Conservation (phyloP, 177 flowering plant species). For the Vitis hybrid region DNA sequence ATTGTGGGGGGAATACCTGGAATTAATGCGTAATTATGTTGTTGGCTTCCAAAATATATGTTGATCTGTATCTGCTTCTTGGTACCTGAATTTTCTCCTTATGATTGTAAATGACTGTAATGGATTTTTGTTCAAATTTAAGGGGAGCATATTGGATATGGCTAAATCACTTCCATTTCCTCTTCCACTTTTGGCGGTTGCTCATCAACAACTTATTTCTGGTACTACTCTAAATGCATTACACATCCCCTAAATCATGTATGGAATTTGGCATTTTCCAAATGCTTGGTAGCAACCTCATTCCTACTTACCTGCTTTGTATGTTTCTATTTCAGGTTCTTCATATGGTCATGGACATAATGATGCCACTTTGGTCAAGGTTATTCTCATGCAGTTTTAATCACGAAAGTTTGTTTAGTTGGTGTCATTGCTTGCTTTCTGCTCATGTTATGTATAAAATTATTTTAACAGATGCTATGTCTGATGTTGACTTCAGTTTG, state of each 20-base stretch:
- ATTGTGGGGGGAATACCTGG: not conserved
- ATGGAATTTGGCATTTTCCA: not conserved
- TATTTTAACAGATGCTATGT: not conserved
- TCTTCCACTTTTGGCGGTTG: constrained; percentile 80
- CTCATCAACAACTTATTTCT: constrained; percentile 83
- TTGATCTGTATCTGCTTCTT: not conserved
- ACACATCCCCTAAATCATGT: not conserved
- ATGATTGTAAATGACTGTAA: not conserved
- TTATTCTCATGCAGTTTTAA: constrained; percentile 20
- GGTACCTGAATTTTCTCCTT: not conserved
- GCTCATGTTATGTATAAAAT: not conserved
- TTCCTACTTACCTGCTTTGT: constrained; percentile 11
- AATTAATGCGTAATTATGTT: constrained; percentile 1
- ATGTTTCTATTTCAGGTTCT: constrained; percentile 41
- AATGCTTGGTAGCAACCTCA: not conserved
- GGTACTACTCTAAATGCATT: constrained; percentile 41
- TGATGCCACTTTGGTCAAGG: constrained; percentile 54
- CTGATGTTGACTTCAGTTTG: not conserved
- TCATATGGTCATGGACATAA: constrained; percentile 37
- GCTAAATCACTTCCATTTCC: constrained; percentile 81
- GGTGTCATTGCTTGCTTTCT: constrained; percentile 2
- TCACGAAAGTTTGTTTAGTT: constrained; percentile 2
- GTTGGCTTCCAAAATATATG: not conserved
- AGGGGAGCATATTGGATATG: constrained; percentile 65
- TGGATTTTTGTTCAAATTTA: constrained; percentile 19